Base-by-base conservation (phyloP, 2,329 filamentous ascomycete species). In the Cladophialophora chaetospira region DNA sequence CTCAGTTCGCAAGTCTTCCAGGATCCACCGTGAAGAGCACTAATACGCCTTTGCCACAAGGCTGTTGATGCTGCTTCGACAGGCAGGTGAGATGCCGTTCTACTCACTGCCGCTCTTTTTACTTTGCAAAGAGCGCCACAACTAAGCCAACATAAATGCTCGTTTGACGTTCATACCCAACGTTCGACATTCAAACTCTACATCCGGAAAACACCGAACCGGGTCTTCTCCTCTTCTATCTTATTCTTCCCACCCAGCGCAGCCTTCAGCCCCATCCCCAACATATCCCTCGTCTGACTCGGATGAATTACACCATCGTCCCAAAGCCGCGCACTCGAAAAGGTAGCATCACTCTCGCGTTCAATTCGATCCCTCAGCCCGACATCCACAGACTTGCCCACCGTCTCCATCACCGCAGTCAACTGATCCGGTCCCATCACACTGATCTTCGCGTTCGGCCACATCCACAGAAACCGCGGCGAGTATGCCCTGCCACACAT, bases 371-470 rank as follows among this genome's bases (percentile, higher is more conserved):
- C 85, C 73, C 88, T 89, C 60, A 97, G 77, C 61, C 86, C 87
- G 0, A 89, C 88, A 70, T 97, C 92, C 1, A 85, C 86, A 58
- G 84, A 84, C 74, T 89, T 88, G 6, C 93, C 92, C 0, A 99
- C 93, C 1, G 92, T 89, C 75, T 91, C 89, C 94, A 99, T 97
- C 60, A 99, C 94, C 3, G 88, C 84, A 5, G 88, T 87, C 31
- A 99, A 79, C 77, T 97, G 93, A 75, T 97, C 93, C 36, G 88
- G 83, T 17, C 94, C 94, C 94, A 99, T 99, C 66, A 99, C 92
- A 28, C 89, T 90, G 49, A 96, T 91, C 69, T 89, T 88, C n/a
- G 94, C 91, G 66, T 96, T 96, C 36, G 94, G 94, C 94, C 94
- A 99, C 81, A 93, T 95, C 86, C 91, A 97, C 59, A 97, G 75